phyloP scores from a whole-genome alignment of 2,329 filamentous ascomycete species.

The Cadophora sp. region DNA sequence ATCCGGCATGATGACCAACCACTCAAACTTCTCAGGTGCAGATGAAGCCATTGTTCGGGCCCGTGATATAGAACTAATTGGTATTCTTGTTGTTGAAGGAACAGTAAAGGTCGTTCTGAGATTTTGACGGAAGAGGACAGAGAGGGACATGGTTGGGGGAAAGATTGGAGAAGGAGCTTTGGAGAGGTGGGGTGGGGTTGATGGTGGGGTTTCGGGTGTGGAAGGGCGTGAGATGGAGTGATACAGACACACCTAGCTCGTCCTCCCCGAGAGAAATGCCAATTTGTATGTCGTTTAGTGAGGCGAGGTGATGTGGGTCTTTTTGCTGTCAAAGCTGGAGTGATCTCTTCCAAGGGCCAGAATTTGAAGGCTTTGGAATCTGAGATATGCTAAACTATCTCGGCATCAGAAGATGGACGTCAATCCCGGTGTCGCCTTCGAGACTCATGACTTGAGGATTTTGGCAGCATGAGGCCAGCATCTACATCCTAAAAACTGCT shows the following conservation, averaged over 20 bases:
- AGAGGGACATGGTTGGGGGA: conserved; percentile 18
- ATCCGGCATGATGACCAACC: conserved; percentile 73
- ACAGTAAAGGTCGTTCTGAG: background rate
- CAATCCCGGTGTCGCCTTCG: too few relatives aligned
- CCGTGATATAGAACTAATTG: background rate
- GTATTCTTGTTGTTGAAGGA: background rate
- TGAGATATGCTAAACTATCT: too few relatives aligned
- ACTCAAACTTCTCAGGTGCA: conserved; percentile 58
- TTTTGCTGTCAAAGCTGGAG: background rate
- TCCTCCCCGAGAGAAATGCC: background rate
- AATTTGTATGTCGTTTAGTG: background rate
- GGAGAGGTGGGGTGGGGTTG: background rate
- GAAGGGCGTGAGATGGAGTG: background rate
- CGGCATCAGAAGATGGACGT: too few relatives aligned
- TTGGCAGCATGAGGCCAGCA: too few relatives aligned
- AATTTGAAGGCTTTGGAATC: too few relatives aligned
- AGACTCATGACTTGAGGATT: too few relatives aligned
- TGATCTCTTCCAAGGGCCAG: too few relatives aligned
- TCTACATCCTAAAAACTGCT: too few relatives aligned
- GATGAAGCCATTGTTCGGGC: conserved; percentile 24
- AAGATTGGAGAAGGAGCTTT: background rate
- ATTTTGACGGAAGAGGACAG: conserved; percentile 12
- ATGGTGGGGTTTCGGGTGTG: background rate
- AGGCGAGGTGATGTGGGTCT: background rate
- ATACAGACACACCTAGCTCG: conserved; percentile 13